phyloP scores from a whole-genome alignment of 306 rosid genomes.

The Pyrus communis region DNA sequence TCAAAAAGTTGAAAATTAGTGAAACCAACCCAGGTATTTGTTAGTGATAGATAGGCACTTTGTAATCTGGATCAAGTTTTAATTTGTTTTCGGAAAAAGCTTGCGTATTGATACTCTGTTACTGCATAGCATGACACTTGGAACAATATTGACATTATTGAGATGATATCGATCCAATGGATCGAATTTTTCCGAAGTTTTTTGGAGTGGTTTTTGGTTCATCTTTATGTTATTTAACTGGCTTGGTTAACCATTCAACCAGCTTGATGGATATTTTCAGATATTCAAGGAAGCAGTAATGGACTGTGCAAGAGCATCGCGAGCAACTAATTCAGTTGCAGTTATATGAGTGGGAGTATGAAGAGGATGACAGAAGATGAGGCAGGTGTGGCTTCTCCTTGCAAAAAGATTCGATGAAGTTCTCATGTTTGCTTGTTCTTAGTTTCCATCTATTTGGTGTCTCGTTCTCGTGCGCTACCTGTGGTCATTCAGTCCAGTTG shows the following conservation, averaged over 20 bases:
- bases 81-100: not conserved
- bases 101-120: too few relatives aligned
- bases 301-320: conserved; percentile 16
- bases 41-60: too few relatives aligned
- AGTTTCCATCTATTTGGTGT: too few relatives aligned
- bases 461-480: too few relatives aligned
- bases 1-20: conserved; percentile 59
- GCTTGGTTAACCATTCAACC: not conserved
- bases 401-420: conserved; percentile 47
- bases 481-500: too few relatives aligned
- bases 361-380: conserved; percentile 56
- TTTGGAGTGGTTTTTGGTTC: not conserved
- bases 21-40: conserved; percentile 45
- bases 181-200: not conserved
- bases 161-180: too few relatives aligned
- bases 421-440: not conserved
- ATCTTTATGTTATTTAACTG: not conserved
- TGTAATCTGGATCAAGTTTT: not conserved
- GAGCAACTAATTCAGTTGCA: conserved; percentile 35
- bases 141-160: too few relatives aligned
- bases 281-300: conserved; percentile 10
- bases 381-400: conserved; percentile 31
- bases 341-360: conserved; percentile 27
- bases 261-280: conserved; percentile 6
- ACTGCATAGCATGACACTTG: too few relatives aligned